Evolutionary conservation across 345 rosid species (phyloP).

Genomic region (Hypericum perforatum): DNA sequence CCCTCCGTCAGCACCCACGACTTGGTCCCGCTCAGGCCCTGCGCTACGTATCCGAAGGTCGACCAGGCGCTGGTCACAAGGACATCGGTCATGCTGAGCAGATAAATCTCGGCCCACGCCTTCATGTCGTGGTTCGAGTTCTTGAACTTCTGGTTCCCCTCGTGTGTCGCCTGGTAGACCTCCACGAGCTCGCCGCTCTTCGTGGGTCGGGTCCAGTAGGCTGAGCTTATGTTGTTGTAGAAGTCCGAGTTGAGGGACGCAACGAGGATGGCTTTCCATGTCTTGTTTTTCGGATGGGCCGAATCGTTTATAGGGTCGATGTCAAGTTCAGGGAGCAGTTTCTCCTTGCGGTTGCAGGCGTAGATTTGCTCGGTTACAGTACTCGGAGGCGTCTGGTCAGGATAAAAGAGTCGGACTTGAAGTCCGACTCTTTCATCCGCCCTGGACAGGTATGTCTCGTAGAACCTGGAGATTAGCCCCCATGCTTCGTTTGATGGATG

Average conservation of each 20-base stretch:
- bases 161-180: conserved; percentile 20
- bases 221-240: conserved; percentile 3
- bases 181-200: conserved; percentile 9
- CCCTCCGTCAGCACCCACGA: conserved; percentile 13
- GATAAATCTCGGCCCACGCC: conserved; percentile 22
- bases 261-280: conserved; percentile 12
- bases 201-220: conserved; percentile 10
- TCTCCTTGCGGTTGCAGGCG: not conserved
- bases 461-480: not conserved
- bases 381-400: not conserved
- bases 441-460: not conserved
- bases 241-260: conserved; percentile 6
- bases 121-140: conserved; percentile 14
- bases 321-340: no score
- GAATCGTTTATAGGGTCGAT: no score
- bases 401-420: not conserved
- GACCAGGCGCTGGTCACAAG: conserved; percentile 19
- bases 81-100: conserved; percentile 17
- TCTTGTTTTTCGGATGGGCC: not conserved
- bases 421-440: conserved; percentile 1
- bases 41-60: conserved; percentile 23
- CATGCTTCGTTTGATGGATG: conserved; percentile 3
- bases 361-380: not conserved
- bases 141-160: conserved; percentile 10
- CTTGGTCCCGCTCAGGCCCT: conserved; percentile 11